Evolutionary conservation across 768 basidiomycete species (phyloP).

Genomic region (Peribolospora kevripleyi): DNA sequence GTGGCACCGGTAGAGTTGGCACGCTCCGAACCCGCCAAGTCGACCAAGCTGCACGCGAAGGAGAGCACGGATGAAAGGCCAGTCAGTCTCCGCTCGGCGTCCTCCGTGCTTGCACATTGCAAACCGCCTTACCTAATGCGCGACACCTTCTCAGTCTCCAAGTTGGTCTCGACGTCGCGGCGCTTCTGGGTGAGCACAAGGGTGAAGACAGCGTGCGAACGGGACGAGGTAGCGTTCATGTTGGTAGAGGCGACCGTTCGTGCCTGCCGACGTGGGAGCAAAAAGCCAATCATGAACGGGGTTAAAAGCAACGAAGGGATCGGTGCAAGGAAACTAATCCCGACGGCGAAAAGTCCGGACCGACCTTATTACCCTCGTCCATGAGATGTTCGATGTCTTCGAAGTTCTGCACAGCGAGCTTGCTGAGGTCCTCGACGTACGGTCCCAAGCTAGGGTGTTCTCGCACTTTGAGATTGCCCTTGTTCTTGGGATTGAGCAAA

Average conservation of each 20-base stretch:
- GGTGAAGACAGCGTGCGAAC: conserved; percentile 96
- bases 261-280: conserved; percentile 23
- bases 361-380: conserved; percentile 88
- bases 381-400: conserved; percentile 97
- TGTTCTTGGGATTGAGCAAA: conserved; percentile 87
- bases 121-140: conserved; percentile 46
- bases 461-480: conserved; percentile 81
- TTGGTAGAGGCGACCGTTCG: conserved; percentile 94
- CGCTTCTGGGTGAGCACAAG: conserved; percentile 78
- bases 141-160: conserved; percentile 96
- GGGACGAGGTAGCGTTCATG: conserved; percentile 96
- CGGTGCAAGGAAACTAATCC: too few species aligned
- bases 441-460: conserved; percentile 74
- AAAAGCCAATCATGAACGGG: neutral
- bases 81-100: neutral
- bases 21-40: conserved; percentile 87
- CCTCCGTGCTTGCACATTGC: neutral
- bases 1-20: conserved; percentile 97
- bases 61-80: conserved; percentile 1
- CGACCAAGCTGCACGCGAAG: conserved; percentile 42
- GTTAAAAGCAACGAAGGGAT: neutral
- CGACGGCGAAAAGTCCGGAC: neutral
- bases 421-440: conserved; percentile 95
- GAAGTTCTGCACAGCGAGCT: conserved; percentile 70
- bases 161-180: conserved; percentile 55